Evolutionary conservation across 768 basidiomycete genomes (phyloP).

Genomic region (Xanthoconium purpureum): DNA sequence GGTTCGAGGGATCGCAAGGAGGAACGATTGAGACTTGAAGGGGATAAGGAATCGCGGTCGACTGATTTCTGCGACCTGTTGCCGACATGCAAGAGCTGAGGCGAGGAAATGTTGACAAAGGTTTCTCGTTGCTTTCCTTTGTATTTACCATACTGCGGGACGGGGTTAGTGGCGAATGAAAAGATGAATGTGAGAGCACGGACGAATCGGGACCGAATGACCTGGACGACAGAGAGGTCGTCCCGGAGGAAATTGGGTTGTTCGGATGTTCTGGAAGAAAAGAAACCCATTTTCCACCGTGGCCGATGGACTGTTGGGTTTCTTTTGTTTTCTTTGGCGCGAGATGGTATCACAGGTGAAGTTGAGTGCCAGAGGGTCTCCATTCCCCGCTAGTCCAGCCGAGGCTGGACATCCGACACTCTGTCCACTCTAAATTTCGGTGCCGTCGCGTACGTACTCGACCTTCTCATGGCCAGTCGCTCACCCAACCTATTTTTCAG

Average conservation of each 20-base stretch:
- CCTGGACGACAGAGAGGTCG: slow-evolving; percentile 51
- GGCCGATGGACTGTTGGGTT: background rate
- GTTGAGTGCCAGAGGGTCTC: slow-evolving; percentile 23
- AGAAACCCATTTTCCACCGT: slow-evolving; percentile 31
- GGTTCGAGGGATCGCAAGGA: slow-evolving; percentile 24
- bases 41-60: slow-evolving; percentile 17
- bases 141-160: slow-evolving; percentile 49
- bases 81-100: slow-evolving; percentile 30
- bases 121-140: slow-evolving; percentile 56
- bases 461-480: background rate
- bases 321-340: background rate
- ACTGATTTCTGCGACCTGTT: slow-evolving; percentile 19
- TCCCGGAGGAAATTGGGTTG: slow-evolving; percentile 20
- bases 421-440: slow-evolving; percentile 13
- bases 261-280: slow-evolving; percentile 24
- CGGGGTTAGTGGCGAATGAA: slow-evolving; percentile 6
- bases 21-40: slow-evolving; percentile 13
- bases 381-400: slow-evolving; percentile 10
- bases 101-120: slow-evolving; percentile 30
- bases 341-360: slow-evolving; percentile 9
- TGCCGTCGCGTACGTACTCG: slow-evolving; percentile 3
- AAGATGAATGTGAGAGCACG: slow-evolving; percentile 30
- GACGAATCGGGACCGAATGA: slow-evolving; percentile 62
- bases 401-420: slow-evolving; percentile 28
- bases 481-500: slow-evolving; percentile 11